Evolutionary conservation across 2,329 filamentous ascomycete species (phyloP).

Genomic region (Aaosphaeria pasadenensis): DNA sequence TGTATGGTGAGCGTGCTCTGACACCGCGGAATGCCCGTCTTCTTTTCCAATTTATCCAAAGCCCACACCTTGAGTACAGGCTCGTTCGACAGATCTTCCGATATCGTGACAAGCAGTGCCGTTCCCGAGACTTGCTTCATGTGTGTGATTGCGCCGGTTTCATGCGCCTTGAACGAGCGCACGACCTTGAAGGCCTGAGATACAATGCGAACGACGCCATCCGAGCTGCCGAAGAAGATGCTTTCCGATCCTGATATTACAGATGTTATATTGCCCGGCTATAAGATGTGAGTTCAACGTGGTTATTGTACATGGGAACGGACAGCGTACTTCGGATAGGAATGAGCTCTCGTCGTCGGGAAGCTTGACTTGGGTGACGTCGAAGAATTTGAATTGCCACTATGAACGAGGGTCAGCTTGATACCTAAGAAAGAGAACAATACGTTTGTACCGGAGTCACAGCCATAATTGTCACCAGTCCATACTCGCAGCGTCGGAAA

Average conservation of each 20-base stretch:
- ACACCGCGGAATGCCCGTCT: slow-evolving; percentile 84
- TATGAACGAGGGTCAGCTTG: slow-evolving; percentile 40
- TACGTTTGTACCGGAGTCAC: slow-evolving; percentile 37
- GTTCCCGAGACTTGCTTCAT: slow-evolving; percentile 91
- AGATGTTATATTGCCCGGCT: slow-evolving; percentile 69
- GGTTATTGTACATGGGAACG: slow-evolving; percentile 1
- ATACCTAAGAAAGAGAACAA: slow-evolving; percentile 3
- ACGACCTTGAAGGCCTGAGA: slow-evolving; percentile 84
- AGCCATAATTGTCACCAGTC: slow-evolving; percentile 36
- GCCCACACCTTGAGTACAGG: slow-evolving; percentile 97
- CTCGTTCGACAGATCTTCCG: slow-evolving; percentile 84
- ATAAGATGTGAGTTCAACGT: slow-evolving; percentile 23
- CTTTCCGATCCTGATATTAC: slow-evolving; percentile 85
- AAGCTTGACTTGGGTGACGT: slow-evolving; percentile 80
- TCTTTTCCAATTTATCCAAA: slow-evolving; percentile 89
- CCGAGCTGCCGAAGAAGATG: slow-evolving; percentile 80
- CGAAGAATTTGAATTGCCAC: slow-evolving; percentile 99
- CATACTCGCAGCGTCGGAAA: slow-evolving; percentile 3
- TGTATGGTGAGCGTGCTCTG: slow-evolving; percentile 81
- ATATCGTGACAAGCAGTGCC: slow-evolving; percentile 77
- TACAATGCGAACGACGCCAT: slow-evolving; percentile 85
- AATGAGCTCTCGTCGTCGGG: slow-evolving; percentile 74
- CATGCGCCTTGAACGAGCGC: slow-evolving; percentile 83
- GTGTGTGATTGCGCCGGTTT: slow-evolving; percentile 76
- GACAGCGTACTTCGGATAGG: slow-evolving; percentile 69